A percentile compares a stretch with the other conserved stretches of the same genome.
Conservation (phyloP, 2,329 filamentous ascomycete genomes). For the Calonectria multiphialidica region DNA sequence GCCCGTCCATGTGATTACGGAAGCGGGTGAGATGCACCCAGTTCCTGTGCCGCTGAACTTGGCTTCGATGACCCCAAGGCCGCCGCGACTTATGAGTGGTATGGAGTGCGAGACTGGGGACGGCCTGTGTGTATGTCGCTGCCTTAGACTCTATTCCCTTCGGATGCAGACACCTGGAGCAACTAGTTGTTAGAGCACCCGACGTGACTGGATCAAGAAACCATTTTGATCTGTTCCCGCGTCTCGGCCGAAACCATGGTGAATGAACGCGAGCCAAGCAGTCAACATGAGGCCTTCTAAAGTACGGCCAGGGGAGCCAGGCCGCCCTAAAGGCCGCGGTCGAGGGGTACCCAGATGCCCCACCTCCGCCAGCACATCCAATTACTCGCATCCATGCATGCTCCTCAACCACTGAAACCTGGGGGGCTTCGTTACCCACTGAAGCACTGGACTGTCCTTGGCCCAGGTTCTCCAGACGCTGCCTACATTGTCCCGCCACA, state of each 20-base stretch:
- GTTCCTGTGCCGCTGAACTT: neutral
- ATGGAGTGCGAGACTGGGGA: constrained; percentile 1
- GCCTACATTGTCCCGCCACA: constrained; percentile 6
- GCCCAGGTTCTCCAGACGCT: neutral
- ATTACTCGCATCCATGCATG: constrained; percentile 9
- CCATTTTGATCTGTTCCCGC: neutral
- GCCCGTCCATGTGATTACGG: neutral
- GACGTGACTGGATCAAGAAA: neutral
- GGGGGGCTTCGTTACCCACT: constrained; percentile 13
- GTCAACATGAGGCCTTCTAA: neutral
- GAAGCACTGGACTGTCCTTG: constrained; percentile 10
- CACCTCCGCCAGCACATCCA: constrained; percentile 11
- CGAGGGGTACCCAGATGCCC: constrained; percentile 2
- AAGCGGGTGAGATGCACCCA: neutral
- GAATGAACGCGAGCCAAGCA: neutral
- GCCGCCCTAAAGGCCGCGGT: neutral
- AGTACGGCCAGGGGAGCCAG: neutral
- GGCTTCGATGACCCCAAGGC: neutral
- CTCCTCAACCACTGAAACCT: constrained; percentile 1
- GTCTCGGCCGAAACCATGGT: neutral
- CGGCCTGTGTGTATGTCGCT: neutral
- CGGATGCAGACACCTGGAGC: neutral
- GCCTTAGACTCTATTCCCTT: neutral
- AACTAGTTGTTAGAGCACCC: neutral
- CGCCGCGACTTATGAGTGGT: neutral